phyloP scores from a whole-genome alignment of 2,329 filamentous ascomycete genomes.

The Phialophora verrucosa region DNA sequence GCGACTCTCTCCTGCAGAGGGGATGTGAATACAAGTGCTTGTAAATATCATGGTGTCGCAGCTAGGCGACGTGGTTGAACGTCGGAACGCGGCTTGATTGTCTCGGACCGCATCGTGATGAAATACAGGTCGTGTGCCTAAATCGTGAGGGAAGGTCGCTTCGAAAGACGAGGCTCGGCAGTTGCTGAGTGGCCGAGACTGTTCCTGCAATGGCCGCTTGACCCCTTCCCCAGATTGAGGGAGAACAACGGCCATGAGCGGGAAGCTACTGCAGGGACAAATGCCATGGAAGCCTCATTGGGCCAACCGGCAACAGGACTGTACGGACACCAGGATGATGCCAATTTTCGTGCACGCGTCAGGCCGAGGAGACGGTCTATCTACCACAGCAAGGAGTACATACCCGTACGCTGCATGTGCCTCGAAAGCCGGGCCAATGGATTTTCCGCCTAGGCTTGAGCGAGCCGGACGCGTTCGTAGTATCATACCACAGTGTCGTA shows the following conservation, averaged over 20 bases:
- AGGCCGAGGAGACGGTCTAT: not conserved
- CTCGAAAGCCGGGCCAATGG: not conserved
- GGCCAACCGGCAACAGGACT: not conserved
- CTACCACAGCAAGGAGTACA: not conserved
- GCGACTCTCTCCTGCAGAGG: not conserved
- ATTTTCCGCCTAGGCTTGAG: not conserved
- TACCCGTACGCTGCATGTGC: not conserved
- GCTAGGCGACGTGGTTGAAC: conserved; percentile 4
- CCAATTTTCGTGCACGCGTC: not conserved
- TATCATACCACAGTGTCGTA: not conserved
- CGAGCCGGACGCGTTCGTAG: not conserved
- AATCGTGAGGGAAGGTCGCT: not conserved
- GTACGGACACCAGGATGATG: not conserved
- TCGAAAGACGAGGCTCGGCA: conserved; percentile 9
- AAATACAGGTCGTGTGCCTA: not conserved
- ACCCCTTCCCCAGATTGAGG: conserved; percentile 17
- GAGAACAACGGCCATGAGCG: conserved; percentile 15
- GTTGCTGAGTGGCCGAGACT: not conserved
- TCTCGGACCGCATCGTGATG: conserved; percentile 8
- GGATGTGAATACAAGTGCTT: not conserved
- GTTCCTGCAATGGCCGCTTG: not conserved
- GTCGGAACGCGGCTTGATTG: conserved; percentile 5
- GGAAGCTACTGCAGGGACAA: conserved; percentile 29
- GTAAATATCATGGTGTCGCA: not conserved
- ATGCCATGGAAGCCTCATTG: not conserved